phyloP scores from a whole-genome alignment of 1,139 yeast genomes.

The Scheffersomyces cryptocercus region DNA sequence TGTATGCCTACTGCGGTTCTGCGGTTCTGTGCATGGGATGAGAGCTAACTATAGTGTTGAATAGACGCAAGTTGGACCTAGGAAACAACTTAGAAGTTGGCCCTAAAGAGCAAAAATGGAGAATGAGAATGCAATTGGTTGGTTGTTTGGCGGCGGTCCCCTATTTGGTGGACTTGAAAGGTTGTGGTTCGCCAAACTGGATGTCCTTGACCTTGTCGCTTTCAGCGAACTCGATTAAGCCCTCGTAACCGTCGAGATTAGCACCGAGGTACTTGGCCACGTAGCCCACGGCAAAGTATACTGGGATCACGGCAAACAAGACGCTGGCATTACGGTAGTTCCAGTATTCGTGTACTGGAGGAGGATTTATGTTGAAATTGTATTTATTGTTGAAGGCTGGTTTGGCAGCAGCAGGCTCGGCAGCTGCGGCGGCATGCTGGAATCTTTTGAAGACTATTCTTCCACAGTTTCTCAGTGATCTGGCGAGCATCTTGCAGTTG shows the following conservation, averaged over 20 bases:
- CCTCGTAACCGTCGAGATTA: slow-evolving; percentile 32
- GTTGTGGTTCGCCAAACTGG: slow-evolving; percentile 42
- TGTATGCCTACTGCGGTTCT: no score
- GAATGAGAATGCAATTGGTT: no score
- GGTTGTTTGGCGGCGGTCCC: no score
- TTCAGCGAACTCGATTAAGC: slow-evolving; percentile 36
- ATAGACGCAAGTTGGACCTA: no score
- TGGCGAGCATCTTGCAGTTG: slow-evolving; percentile 25
- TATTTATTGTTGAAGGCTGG: slow-evolving; percentile 43
- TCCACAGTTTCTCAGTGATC: slow-evolving; percentile 22
- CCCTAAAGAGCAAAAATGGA: no score
- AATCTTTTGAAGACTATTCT: slow-evolving; percentile 30
- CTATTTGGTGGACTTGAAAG: slow-evolving; percentile 1
- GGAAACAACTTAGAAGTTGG: no score
- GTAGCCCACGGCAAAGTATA: slow-evolving; percentile 37
- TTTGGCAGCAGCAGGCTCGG: slow-evolving; percentile 20
- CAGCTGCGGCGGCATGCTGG: slow-evolving; percentile 30
- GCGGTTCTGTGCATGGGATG: no score
- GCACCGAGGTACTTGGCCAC: slow-evolving; percentile 34
- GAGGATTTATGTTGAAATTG: slow-evolving; percentile 47
- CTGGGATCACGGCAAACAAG: slow-evolving; percentile 41
- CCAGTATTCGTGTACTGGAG: slow-evolving; percentile 53
- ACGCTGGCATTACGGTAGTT: slow-evolving; percentile 39
- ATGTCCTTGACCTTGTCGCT: slow-evolving; percentile 36
- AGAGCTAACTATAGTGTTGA: no score